Evolutionary conservation across 2,329 filamentous ascomycete species (phyloP).

Genomic region (Fusarium clavum): DNA sequence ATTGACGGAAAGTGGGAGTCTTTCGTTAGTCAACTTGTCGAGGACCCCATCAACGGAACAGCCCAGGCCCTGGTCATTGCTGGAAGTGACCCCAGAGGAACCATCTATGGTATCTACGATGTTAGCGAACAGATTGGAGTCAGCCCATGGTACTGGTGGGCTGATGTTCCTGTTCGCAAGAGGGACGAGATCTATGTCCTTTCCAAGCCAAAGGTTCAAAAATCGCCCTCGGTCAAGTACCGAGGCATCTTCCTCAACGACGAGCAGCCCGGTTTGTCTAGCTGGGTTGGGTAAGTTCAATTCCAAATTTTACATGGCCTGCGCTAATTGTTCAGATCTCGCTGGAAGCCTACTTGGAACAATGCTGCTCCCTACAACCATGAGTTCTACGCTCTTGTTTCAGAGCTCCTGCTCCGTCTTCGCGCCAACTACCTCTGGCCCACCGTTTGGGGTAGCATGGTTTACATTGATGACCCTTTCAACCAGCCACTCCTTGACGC

Average conservation of each 20-base stretch:
- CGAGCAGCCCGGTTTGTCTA: constrained; percentile 57
- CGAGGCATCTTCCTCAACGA: constrained; percentile 73
- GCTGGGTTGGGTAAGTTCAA: constrained; percentile 57
- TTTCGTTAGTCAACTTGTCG: constrained; percentile 68
- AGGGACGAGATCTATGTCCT: constrained; percentile 63
- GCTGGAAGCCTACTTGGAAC: constrained; percentile 53
- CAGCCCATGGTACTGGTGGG: constrained; percentile 67
- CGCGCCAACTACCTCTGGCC: constrained; percentile 83
- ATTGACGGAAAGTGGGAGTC: constrained; percentile 77
- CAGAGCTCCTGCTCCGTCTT: constrained; percentile 76
- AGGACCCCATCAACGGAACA: constrained; percentile 57
- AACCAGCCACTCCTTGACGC: constrained; percentile 78
- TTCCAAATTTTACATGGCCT: fast-evolving
- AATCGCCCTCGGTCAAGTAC: constrained; percentile 68
- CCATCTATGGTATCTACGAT: constrained; percentile 70
- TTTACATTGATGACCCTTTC: constrained; percentile 75
- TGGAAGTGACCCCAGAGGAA: constrained; percentile 69
- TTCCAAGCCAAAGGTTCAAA: constrained; percentile 47
- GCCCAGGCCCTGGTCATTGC: constrained; percentile 65
- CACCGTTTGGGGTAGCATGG: constrained; percentile 76
- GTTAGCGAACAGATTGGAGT: constrained; percentile 72
- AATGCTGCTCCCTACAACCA: constrained; percentile 69
- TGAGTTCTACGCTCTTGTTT: constrained; percentile 75
- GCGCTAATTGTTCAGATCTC: constrained; percentile 44
- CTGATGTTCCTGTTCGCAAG: constrained; percentile 64